A percentile compares a stretch with the other conserved stretches of the same genome.
phyloP scores from a whole-genome alignment of 257 asterid species.

The Schizonepeta tenuifolia region DNA sequence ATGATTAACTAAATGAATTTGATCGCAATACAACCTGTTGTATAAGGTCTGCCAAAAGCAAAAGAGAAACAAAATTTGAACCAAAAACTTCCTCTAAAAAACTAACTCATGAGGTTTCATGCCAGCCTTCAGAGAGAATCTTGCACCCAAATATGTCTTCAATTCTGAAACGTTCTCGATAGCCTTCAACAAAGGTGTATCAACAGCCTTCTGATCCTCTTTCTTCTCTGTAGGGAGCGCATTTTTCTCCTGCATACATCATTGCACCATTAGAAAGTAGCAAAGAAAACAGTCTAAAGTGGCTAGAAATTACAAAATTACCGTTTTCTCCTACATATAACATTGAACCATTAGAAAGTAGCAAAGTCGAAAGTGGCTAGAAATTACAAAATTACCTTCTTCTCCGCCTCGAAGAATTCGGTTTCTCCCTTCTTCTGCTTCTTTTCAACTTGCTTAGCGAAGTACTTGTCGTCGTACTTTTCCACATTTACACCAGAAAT shows the following conservation, averaged over 20 bases:
- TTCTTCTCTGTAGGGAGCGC: slow-evolving; percentile 52
- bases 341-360: neutral
- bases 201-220: slow-evolving; percentile 64
- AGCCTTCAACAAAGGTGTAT: slow-evolving; percentile 55
- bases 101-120: slow-evolving; percentile 72
- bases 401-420: slow-evolving; percentile 52
- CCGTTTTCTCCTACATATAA: slow-evolving; percentile 42
- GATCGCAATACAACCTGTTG: slow-evolving; percentile 9
- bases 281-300: neutral
- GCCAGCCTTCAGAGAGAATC: slow-evolving; percentile 70
- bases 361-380: neutral
- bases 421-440: slow-evolving; percentile 44
- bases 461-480: slow-evolving; percentile 51
- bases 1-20: slow-evolving; percentile 19
- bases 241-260: slow-evolving; percentile 43
- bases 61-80: slow-evolving; percentile 20
- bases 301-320: neutral
- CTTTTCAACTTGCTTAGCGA: slow-evolving; percentile 44
- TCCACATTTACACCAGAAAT: slow-evolving; percentile 44
- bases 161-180: slow-evolving; percentile 59
- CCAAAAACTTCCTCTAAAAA: slow-evolving; percentile 34
- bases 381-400: slow-evolving; percentile 33
- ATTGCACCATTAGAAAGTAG: neutral
- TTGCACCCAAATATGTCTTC: slow-evolving; percentile 62
- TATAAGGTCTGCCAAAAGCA: neutral